Evolutionary conservation across 164 flowering plant species (phyloP).

Genomic region (Kalanchoe fedtschenkoi): DNA sequence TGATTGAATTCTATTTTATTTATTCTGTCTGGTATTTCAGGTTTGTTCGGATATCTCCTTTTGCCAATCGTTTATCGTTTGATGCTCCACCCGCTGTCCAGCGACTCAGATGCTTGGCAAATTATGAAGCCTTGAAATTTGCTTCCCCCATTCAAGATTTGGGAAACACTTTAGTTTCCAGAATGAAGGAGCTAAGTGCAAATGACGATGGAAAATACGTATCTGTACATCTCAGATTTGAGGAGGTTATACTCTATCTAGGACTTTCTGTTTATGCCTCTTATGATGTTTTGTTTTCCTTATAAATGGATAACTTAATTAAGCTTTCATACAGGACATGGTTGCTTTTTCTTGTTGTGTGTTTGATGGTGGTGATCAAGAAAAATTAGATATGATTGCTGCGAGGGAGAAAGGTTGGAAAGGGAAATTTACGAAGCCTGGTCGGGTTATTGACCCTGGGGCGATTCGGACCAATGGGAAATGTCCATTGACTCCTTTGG

Average conservation of each 20-base stretch:
- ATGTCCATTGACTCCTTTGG: slow-evolving; percentile 93
- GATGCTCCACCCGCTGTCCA: slow-evolving; percentile 89
- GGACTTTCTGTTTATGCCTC: background rate
- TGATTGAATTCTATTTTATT: background rate
- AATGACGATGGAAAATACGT: slow-evolving; percentile 66
- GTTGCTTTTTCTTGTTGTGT: slow-evolving; percentile 97
- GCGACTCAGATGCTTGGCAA: slow-evolving; percentile 88
- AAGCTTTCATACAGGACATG: slow-evolving; percentile 59
- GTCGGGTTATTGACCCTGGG: slow-evolving; percentile 80
- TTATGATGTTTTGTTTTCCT: background rate
- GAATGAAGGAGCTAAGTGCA: slow-evolving; percentile 75
- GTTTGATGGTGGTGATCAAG: slow-evolving; percentile 84
- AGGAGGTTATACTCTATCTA: slow-evolving; percentile 49
- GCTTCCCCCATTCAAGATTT: slow-evolving; percentile 51
- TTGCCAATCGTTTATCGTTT: slow-evolving; percentile 85
- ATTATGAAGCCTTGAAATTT: slow-evolving; percentile 80
- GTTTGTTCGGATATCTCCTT: slow-evolving; percentile 90
- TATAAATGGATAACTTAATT: background rate
- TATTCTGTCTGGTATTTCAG: slow-evolving; percentile 23
- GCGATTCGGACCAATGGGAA: slow-evolving; percentile 80
- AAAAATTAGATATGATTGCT: slow-evolving; percentile 62
- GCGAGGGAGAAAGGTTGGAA: slow-evolving; percentile 96
- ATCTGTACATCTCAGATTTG: slow-evolving; percentile 95
- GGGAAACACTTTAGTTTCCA: slow-evolving; percentile 57
- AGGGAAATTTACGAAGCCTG: slow-evolving; percentile 89